These are phyloP conservation scores for Acanthamoeba polyphaga DNA, from an alignment of 208 protist species.

Conservation along the genomic window DNA sequence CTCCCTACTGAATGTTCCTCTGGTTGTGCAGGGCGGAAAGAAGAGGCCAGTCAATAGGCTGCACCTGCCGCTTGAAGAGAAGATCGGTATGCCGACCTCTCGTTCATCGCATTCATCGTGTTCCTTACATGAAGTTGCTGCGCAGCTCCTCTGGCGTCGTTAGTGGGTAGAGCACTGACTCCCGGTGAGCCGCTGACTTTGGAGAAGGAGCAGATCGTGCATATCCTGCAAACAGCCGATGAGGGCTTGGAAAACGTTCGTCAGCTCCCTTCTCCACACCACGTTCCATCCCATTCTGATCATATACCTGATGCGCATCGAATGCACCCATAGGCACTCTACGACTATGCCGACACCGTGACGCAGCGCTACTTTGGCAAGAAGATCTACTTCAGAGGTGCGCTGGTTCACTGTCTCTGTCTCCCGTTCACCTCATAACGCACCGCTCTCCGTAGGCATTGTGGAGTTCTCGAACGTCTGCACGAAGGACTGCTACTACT, in stretches of 20 bases:
- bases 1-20: neutral
- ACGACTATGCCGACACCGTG: conserved; percentile 71
- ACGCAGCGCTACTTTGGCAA: conserved; percentile 75
- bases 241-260: neutral
- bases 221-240: neutral
- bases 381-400: conserved; percentile 77
- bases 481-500: conserved; percentile 86
- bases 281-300: neutral
- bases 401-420: neutral
- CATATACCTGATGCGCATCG: neutral
- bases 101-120: neutral
- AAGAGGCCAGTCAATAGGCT: conserved; percentile 54
- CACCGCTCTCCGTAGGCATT: conserved; percentile 63
- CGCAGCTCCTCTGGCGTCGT: neutral
- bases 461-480: conserved; percentile 88
- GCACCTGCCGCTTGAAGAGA: conserved; percentile 52
- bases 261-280: neutral
- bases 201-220: conserved; percentile 37
- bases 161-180: conserved; percentile 1
- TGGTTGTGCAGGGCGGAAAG: neutral
- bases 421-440: neutral
- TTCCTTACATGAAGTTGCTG: neutral
- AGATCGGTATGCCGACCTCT: neutral
- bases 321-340: neutral
- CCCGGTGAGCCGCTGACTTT: conserved; percentile 39